Conservation (phyloP, 768 basidiomycete species). For the Boletus eberwhitei region DNA sequence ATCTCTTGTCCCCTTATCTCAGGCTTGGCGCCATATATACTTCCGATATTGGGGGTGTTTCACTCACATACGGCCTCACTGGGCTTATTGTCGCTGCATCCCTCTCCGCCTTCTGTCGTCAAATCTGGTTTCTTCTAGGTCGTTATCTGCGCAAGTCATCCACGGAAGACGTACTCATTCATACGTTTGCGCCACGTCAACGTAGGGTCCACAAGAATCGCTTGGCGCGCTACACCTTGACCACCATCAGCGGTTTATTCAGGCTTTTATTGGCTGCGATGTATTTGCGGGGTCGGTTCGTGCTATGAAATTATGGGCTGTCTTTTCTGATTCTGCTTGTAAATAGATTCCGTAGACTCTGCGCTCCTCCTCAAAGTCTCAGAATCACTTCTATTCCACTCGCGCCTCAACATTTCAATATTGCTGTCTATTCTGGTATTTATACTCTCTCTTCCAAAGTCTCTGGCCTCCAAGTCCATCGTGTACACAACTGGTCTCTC, state of each 20-base stretch:
- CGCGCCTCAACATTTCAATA: conserved; percentile 41
- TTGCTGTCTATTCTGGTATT: conserved; percentile 42
- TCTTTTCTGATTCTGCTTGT: conserved; percentile 8
- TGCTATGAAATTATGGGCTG: background rate
- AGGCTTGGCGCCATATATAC: conserved; percentile 68
- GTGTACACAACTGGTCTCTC: conserved; percentile 60
- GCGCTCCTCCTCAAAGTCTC: conserved; percentile 48
- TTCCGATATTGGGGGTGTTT: conserved; percentile 40
- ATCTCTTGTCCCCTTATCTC: conserved; percentile 66
- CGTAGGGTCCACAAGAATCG: conserved; percentile 48
- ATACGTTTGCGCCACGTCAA: conserved; percentile 54
- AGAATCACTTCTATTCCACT: conserved; percentile 28
- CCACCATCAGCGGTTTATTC: conserved; percentile 42
- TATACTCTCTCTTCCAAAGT: conserved; percentile 52
- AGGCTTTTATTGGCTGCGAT: conserved; percentile 53
- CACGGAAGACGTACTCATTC: conserved; percentile 61
- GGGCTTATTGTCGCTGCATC: conserved; percentile 51
- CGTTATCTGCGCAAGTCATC: conserved; percentile 65
- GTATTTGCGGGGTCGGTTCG: conserved; percentile 62
- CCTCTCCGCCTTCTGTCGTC: conserved; percentile 58
- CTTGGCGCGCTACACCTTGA: conserved; percentile 43
- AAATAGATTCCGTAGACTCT: conserved; percentile 52
- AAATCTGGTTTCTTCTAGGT: conserved; percentile 77
- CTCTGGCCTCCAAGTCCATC: conserved; percentile 52
- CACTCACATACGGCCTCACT: conserved; percentile 50